These are phyloP conservation scores for Flueggea neowawraea DNA, from an alignment of 441 rosid genomes.

Conservation along the genomic window DNA sequence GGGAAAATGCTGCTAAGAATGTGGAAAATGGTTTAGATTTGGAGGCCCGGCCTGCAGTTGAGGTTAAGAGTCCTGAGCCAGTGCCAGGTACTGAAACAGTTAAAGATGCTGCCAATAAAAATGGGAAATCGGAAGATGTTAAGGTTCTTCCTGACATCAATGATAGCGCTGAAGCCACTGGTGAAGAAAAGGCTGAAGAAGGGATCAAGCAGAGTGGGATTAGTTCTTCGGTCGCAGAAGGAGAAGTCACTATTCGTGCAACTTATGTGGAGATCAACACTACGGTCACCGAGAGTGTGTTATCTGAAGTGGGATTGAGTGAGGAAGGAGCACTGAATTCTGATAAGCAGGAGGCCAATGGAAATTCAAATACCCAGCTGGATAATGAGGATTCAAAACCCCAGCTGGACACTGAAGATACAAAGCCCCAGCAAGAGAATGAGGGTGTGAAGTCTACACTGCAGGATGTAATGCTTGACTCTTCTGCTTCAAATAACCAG, in stretches of 20 bases:
- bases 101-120: conserved; percentile 13
- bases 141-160: conserved; percentile 39
- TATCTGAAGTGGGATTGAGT: conserved; percentile 27
- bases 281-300: conserved; percentile 25
- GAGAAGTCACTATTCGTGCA: conserved; percentile 12
- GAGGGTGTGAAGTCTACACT: conserved; percentile 39
- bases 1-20: conserved; percentile 22
- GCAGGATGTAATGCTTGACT: conserved; percentile 43
- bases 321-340: conserved; percentile 32
- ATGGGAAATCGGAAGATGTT: conserved; percentile 32
- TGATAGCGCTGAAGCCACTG: conserved; percentile 25
- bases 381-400: conserved; percentile 22
- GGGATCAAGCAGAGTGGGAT: conserved; percentile 12
- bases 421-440: conserved; percentile 37
- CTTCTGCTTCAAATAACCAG: conserved; percentile 75
- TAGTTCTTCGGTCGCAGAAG: conserved; percentile 22
- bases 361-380: conserved; percentile 20
- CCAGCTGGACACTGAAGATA: conserved; percentile 36
- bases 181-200: conserved; percentile 18
- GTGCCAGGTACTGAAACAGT: conserved; percentile 27
- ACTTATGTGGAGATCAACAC: conserved; percentile 19
- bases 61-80: conserved; percentile 19
- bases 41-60: conserved; percentile 18
- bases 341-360: conserved; percentile 24
- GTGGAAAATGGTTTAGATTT: conserved; percentile 22